A percentile compares a stretch with the other conserved stretches of the same genome.
Conservation (phyloP, 495 filamentous ascomycete species). For the Penicillium goetzii region DNA sequence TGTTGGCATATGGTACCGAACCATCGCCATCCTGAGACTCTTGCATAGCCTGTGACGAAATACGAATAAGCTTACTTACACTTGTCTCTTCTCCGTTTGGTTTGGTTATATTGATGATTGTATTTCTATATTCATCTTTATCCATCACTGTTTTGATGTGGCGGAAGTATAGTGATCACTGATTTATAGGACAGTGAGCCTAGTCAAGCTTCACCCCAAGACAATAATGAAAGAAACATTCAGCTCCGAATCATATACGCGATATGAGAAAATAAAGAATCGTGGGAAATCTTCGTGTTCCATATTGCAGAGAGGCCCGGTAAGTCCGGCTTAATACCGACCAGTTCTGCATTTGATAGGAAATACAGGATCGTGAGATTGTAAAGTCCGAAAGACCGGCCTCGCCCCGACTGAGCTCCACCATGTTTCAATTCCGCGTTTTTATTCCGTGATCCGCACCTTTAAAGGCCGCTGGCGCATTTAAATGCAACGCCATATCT, state of each 20-base stretch:
- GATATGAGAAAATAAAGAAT: background rate
- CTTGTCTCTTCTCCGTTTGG: too few species aligned
- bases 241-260: background rate
- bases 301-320: background rate
- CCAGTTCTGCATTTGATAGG: background rate
- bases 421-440: background rate
- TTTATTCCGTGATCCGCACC: background rate
- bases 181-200: too few species aligned
- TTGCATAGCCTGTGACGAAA: too few species aligned
- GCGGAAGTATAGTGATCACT: background rate
- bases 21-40: too few species aligned
- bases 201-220: background rate
- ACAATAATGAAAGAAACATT: background rate
- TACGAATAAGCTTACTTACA: too few species aligned
- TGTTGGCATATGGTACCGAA: too few species aligned
- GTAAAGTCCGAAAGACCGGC: conserved; percentile 3
- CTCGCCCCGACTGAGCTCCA: background rate
- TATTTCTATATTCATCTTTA: background rate
- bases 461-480: background rate
- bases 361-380: background rate
- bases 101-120: too few species aligned
- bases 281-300: background rate
- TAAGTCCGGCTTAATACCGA: conserved; percentile 11
- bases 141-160: background rate
- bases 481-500: background rate